Evolutionary conservation across 2,329 filamentous ascomycete species (phyloP), one percentile per base, ranked within the genome.

Genomic region (Fusarium nisikadoi): DNA sequence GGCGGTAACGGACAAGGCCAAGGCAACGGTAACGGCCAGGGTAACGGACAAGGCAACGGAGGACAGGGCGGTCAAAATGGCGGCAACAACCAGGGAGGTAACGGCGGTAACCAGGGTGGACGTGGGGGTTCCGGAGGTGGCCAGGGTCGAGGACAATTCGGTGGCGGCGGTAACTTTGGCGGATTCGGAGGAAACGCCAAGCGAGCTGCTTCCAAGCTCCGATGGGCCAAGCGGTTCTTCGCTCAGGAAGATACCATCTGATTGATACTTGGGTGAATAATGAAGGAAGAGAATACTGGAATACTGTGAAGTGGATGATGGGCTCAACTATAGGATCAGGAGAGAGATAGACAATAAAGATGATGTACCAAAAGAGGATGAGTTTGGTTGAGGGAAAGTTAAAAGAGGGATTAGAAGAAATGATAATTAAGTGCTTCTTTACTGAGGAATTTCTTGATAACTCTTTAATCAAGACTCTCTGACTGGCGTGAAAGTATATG

Each of bases 221-320:
- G 71, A 64, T 73, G 70, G 71, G 70, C 71, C 8, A 67, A 65
- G 46, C 55, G 70, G 20, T 33, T 68, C 49, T 63, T 65, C 19
- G 29, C 27, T 8, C 35, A 39, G 19, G 49, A 55, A 27, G 19
- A 41, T 19, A 43, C 6, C 20, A 29, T 38, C 42, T 63, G 38
- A 43, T n/a, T 33, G 23, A 16, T 8, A 9, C 4, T 45, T 25
- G 29, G 1, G 9, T 2, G 12, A 27, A 3, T 19, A 27, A 11
- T 4, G 8, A 12, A 33, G 23, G 12, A 19, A 42, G 23, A 36
- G 2, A 13, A 16, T 19, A 27, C 8, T 25, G 14, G 12, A 8
- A n/a, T 19, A 60, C 13, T 36, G 38, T 14, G 11, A 53, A 20
- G n/a, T 20, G 20, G 25, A 35, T 19, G 8, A 49, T 49, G 20